A percentile compares a stretch with the other conserved stretches of the same genome.
Conservation (phyloP, 257 asterid species). For the Mentha longifolia region DNA sequence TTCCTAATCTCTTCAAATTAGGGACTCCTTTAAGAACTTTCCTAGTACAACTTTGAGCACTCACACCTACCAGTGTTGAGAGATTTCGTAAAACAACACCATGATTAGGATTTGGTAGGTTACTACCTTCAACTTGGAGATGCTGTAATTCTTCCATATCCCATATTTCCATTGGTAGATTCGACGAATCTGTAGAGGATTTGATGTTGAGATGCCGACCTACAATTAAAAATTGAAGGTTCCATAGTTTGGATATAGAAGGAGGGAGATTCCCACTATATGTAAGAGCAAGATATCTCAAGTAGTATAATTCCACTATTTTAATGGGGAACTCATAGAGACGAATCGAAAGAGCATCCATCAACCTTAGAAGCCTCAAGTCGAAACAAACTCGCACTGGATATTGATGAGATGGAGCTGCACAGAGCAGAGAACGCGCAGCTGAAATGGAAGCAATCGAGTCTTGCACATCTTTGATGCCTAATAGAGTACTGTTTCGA, state of each 20-base stretch:
- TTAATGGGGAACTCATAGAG: conserved; percentile 1
- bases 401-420: neutral
- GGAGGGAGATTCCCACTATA: neutral
- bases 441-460: neutral
- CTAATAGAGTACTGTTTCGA: neutral
- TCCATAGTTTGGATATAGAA: neutral
- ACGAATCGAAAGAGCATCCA: conserved; percentile 9
- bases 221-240: neutral
- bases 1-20: neutral
- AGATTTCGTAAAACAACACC: neutral
- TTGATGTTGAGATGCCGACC: neutral
- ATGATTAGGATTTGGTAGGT: neutral
- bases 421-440: conserved; percentile 11
- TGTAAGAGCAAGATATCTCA: neutral
- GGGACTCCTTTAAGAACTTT: neutral
- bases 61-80: neutral
- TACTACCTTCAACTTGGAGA: neutral
- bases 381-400: neutral
- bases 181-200: neutral
- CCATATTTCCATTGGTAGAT: neutral
- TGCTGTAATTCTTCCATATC: conserved; percentile 10
- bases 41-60: neutral
- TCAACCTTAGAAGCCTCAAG: conserved; percentile 22
- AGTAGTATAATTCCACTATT: neutral
- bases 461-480: neutral